Evolutionary conservation across 768 basidiomycete genomes (phyloP).

Genomic region (Tephrocybe sp.): DNA sequence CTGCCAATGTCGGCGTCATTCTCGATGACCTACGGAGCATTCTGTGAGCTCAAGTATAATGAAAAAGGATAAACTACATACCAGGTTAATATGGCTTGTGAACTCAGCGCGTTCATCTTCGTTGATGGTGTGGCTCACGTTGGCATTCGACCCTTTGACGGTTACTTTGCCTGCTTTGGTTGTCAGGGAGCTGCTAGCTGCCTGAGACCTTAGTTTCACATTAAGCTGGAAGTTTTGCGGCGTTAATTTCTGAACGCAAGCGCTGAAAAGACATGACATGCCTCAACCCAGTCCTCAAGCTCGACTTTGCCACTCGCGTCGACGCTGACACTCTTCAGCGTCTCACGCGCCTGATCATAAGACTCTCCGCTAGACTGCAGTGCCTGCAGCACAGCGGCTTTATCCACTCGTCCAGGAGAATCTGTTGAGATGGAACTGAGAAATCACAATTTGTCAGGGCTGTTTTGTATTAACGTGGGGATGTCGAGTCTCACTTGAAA

Average conservation of each 20-base stretch:
- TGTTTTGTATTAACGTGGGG: constrained; percentile 4
- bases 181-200: constrained; percentile 38
- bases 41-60: constrained; percentile 7
- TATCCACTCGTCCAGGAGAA: constrained; percentile 80
- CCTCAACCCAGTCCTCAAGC: constrained; percentile 98
- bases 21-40: constrained; percentile 70
- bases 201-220: constrained; percentile 68
- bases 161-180: constrained; percentile 88
- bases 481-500: constrained; percentile 78
- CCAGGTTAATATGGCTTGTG: constrained; percentile 97
- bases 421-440: constrained; percentile 73
- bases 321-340: constrained; percentile 90
- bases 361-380: constrained; percentile 82
- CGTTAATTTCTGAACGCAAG: too few species aligned
- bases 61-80: constrained; percentile 37
- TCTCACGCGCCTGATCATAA: constrained; percentile 87
- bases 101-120: constrained; percentile 95
- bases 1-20: constrained; percentile 83
- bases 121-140: constrained; percentile 96
- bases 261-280: too few species aligned
- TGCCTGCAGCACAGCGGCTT: constrained; percentile 75
- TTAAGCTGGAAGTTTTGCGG: constrained; percentile 64
- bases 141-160: constrained; percentile 92
- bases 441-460: constrained; percentile 15
- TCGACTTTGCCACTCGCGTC: constrained; percentile 97